These are phyloP conservation scores for Aspergillus sp. DNA, from an alignment of 2,329 filamentous ascomycete species.

Conservation along the genomic window DNA sequence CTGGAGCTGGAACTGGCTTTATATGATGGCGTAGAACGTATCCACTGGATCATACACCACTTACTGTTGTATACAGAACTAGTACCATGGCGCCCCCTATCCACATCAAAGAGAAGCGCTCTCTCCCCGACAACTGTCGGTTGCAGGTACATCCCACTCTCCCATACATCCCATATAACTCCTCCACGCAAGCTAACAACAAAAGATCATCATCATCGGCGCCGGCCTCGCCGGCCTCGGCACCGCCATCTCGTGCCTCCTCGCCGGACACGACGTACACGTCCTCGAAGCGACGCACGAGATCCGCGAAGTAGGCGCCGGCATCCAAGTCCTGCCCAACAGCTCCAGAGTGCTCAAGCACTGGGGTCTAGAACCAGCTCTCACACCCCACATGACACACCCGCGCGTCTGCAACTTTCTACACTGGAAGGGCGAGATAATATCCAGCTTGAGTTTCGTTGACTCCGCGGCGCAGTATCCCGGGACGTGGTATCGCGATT, in stretches of 20 bases:
- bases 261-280: conserved; percentile 29
- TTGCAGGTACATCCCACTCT: conserved; percentile 39
- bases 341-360: conserved; percentile 34
- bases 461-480: conserved; percentile 43
- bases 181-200: too few relatives aligned
- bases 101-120: conserved; percentile 42
- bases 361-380: conserved; percentile 46
- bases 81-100: conserved; percentile 47
- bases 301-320: conserved; percentile 33
- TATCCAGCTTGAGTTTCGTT: conserved; percentile 54
- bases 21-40: neutral
- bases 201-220: conserved; percentile 38
- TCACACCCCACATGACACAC: conserved; percentile 46
- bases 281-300: conserved; percentile 28
- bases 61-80: neutral
- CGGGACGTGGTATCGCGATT: conserved; percentile 53
- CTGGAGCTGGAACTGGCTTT: neutral
- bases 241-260: conserved; percentile 27
- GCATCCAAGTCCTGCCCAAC: conserved; percentile 33
- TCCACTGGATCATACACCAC: too few relatives aligned
- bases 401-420: conserved; percentile 52
- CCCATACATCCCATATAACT: neutral
- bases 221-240: conserved; percentile 33
- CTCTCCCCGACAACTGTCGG: conserved; percentile 50
- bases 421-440: conserved; percentile 55